These are phyloP conservation scores for Microbotryum violaceum DNA, from an alignment of 1,284 basidiomycete genomes.

Conservation along the genomic window DNA sequence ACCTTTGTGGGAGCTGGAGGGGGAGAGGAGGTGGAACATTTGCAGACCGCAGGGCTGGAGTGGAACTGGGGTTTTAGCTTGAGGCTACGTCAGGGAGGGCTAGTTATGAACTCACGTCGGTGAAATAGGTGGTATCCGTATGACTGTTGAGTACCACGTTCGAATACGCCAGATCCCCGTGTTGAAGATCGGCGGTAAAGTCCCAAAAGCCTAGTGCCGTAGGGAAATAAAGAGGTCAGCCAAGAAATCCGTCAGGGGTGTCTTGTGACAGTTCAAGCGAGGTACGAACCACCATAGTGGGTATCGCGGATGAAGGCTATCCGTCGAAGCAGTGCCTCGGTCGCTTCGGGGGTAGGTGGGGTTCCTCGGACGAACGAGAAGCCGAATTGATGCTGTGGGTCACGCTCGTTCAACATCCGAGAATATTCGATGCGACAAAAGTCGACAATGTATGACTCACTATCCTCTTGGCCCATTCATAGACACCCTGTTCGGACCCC, in stretches of 20 bases:
- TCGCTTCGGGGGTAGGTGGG: conserved; percentile 71
- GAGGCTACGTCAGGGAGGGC: not conserved
- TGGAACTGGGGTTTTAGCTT: not conserved
- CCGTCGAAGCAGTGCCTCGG: conserved; percentile 64
- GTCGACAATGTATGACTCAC: conserved; percentile 47
- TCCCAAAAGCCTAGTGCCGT: conserved; percentile 67
- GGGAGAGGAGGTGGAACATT: conserved; percentile 82
- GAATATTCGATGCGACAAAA: not conserved
- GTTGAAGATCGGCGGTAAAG: conserved; percentile 83
- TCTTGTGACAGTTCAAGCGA: too few species aligned
- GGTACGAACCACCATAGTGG: conserved; percentile 56
- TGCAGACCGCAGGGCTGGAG: conserved; percentile 82
- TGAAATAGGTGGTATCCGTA: conserved; percentile 74
- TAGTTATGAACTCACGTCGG: conserved; percentile 20
- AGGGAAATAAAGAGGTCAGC: conserved; percentile 44
- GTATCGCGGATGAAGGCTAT: conserved; percentile 89
- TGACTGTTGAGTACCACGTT: conserved; percentile 80
- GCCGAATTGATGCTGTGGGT: conserved; percentile 64
- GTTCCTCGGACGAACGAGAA: conserved; percentile 82
- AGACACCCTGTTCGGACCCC: conserved; percentile 60
- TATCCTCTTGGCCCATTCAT: conserved; percentile 73
- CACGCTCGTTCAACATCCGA: not conserved
- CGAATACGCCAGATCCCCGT: conserved; percentile 84
- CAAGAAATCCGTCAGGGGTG: not conserved
- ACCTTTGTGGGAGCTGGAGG: conserved; percentile 55